Evolutionary conservation across 345 rosid species (phyloP), one percentile per base, ranked within the genome.

Genomic region (Kandelia obovata): DNA sequence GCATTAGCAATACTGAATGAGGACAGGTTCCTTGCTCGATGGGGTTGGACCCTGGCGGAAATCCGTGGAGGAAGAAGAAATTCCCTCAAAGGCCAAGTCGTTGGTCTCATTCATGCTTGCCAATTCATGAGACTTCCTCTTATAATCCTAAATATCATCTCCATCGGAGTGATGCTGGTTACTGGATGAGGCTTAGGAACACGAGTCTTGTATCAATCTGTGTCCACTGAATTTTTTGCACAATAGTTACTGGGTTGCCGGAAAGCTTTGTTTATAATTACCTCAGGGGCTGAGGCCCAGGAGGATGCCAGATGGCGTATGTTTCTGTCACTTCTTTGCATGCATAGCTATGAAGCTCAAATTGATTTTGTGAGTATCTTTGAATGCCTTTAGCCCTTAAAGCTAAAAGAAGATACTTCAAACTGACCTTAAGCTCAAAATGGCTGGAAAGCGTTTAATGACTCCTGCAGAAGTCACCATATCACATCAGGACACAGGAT

Each of bases 101-200:
- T 85, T 37, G 86, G 88, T 3, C 80, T 85, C 69, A 74, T 85
- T 21, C 80, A 80, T 57, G 86, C 88, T 25, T 78, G 81, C 67
- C 88, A 84, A 39, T 82, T 75, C 71, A 75, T 82, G 83, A 76
- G 86, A 67, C 53, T 85, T 2, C 88, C 85, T 2, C 88, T 85
- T 59, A 68, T 78, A 19, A 69, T 80, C 34, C 65, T 85, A 5
- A 82, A 82, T 68, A 75, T 74, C 75, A 39, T 85, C 67, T 28
- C 55, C 23, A 80, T 85, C 39, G 19, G 68, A 2, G 79, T 80
- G 51, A 84, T 82, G 82, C 61, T 85, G 25, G 34, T 82, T 55
- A 32, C 76, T 13, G 80, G 83, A 4, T 85, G 72, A 81, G 26
- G 66, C 28, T 68, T 19, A 58, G 62, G 61, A 21, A 49, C 70